phyloP scores from a whole-genome alignment of 805 yeast species.

The Candida insectorum region DNA sequence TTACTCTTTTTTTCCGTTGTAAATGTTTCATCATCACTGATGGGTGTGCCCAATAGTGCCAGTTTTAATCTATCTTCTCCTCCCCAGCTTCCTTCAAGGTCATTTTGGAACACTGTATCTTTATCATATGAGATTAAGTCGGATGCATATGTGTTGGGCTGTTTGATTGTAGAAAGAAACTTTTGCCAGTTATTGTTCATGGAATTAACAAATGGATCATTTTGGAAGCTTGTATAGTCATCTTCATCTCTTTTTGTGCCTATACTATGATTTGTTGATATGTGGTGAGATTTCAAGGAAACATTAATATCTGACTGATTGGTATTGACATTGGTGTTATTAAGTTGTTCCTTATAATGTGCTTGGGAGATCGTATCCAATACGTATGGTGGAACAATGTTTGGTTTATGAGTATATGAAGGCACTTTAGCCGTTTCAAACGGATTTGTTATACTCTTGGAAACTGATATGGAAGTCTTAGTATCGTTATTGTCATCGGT shows the following conservation, averaged over 20 bases:
- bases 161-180: conserved; percentile 45
- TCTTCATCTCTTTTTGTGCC: conserved; percentile 20
- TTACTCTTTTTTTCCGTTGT: conserved; percentile 13
- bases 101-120: conserved; percentile 32
- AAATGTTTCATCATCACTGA: conserved; percentile 28
- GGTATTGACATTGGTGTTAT: conserved; percentile 27
- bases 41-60: conserved; percentile 42
- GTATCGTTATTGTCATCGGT: no score
- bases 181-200: conserved; percentile 50
- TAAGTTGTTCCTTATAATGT: conserved; percentile 36
- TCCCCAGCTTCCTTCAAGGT: conserved; percentile 56
- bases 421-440: conserved; percentile 19
- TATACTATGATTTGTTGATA: conserved; percentile 3
- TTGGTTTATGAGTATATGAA: conserved; percentile 34
- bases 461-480: no score
- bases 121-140: conserved; percentile 24
- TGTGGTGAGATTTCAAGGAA: not conserved
- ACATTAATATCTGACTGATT: conserved; percentile 8
- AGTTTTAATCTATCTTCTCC: conserved; percentile 63
- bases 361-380: conserved; percentile 49
- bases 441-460: conserved; percentile 17
- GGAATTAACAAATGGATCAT: conserved; percentile 35
- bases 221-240: conserved; percentile 31
- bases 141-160: conserved; percentile 37
- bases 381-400: conserved; percentile 60